phyloP scores from a whole-genome alignment of 768 basidiomycete genomes.

The Mycena chlorophos region DNA sequence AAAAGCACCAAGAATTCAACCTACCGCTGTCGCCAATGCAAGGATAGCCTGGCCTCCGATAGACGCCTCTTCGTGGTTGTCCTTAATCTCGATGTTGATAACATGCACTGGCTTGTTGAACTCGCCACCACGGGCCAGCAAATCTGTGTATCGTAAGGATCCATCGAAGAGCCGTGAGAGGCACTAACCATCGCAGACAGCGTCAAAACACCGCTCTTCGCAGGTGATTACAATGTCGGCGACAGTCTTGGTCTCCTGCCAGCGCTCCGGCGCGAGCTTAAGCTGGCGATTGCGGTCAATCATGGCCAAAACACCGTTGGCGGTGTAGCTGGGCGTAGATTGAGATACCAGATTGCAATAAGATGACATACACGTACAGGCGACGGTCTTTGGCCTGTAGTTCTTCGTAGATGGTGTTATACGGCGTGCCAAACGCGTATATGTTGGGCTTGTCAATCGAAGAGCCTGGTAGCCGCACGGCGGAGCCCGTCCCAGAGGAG shows the following conservation, averaged over 20 bases:
- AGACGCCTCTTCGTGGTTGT: slow-evolving; percentile 97
- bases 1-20: slow-evolving; percentile 33
- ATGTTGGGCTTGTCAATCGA: slow-evolving; percentile 98
- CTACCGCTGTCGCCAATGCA: slow-evolving; percentile 84
- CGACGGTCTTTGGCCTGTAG: slow-evolving; percentile 78
- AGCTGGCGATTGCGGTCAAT: slow-evolving; percentile 91
- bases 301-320: slow-evolving; percentile 95
- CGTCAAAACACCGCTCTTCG: slow-evolving; percentile 98
- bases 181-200: slow-evolving; percentile 89
- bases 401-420: slow-evolving; percentile 93
- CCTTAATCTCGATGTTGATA: slow-evolving; percentile 98
- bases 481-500: slow-evolving; percentile 95
- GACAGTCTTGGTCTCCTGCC: slow-evolving; percentile 87
- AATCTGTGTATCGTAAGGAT: slow-evolving; percentile 50
- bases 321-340: slow-evolving; percentile 65
- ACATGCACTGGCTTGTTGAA: slow-evolving; percentile 92
- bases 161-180: slow-evolving; percentile 15
- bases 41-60: slow-evolving; percentile 95
- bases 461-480: slow-evolving; percentile 92
- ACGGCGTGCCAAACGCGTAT: slow-evolving; percentile 95
- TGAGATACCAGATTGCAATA: neutral
- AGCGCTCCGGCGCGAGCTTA: slow-evolving; percentile 92
- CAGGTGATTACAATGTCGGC: slow-evolving; percentile 99
- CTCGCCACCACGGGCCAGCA: slow-evolving; percentile 85
- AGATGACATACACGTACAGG: slow-evolving; percentile 54